These are phyloP conservation scores for Hepatocystis sp. DNA, from an alignment of 169 alveolate species.

Conservation along the genomic window DNA sequence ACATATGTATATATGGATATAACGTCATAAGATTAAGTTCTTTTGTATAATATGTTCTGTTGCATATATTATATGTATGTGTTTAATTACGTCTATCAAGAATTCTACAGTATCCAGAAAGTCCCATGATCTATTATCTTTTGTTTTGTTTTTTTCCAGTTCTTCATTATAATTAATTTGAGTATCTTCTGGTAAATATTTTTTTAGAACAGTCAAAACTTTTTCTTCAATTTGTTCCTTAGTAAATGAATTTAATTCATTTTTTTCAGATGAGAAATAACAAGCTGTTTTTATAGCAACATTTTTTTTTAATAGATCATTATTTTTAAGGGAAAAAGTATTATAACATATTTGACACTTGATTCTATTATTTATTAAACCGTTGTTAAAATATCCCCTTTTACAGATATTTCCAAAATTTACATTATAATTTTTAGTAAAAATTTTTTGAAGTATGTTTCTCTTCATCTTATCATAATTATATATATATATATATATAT, in stretches of 20 bases:
- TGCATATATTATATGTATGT: no score
- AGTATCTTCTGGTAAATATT: constrained; percentile 32
- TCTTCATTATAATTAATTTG: constrained; percentile 72
- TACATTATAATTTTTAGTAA: constrained; percentile 10
- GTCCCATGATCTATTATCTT: constrained; percentile 75
- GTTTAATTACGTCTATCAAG: constrained; percentile 72
- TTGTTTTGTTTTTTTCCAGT: constrained; percentile 64
- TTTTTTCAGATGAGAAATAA: constrained; percentile 54
- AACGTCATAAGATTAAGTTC: no score
- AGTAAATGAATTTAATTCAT: constrained; percentile 18
- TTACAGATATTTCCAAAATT: constrained; percentile 2
- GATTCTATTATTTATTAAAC: constrained; percentile 37
- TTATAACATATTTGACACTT: no score
- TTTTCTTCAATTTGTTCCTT: constrained; percentile 69
- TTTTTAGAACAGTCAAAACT: constrained; percentile 55
- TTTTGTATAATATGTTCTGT: no score
- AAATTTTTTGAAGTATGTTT: constrained; percentile 32
- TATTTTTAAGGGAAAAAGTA: constrained; percentile 3
- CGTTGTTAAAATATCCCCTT: constrained; percentile 20
- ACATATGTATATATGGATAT: background rate
- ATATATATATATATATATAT: constrained; percentile 12
- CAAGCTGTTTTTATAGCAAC: background rate
- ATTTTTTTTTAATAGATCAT: constrained; percentile 10
- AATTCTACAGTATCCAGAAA: constrained; percentile 72
- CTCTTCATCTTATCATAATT: constrained; percentile 36